A percentile compares a stretch with the other conserved stretches of the same genome.
Evolutionary conservation across 257 asterid genomes (phyloP).

Genomic region (Capsicum rhomboideum): DNA sequence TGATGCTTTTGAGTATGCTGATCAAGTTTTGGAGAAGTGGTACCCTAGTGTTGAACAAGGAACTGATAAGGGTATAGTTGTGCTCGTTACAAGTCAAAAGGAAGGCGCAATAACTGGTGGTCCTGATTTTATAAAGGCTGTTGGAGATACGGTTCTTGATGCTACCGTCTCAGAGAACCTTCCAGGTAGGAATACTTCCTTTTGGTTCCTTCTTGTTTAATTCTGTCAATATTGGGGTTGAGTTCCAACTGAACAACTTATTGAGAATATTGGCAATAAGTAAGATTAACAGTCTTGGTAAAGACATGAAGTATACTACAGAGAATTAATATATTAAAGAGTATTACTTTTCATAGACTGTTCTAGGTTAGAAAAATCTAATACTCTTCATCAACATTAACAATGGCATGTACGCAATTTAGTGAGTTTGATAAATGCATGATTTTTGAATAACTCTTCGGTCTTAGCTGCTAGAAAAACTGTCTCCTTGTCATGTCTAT

Average conservation of each 20-base stretch:
- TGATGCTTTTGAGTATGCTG: conserved; percentile 97
- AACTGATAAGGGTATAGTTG: conserved; percentile 80
- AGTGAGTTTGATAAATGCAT: background rate
- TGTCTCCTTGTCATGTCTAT: background rate
- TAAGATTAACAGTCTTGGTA: background rate
- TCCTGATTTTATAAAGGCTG: conserved; percentile 81
- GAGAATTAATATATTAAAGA: background rate
- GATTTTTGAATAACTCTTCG: background rate
- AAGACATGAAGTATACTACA: background rate
- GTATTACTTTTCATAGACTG: background rate
- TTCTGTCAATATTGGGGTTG: background rate
- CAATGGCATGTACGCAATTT: background rate
- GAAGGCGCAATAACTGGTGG: conserved; percentile 99
- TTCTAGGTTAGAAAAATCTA: background rate
- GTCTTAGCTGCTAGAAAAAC: background rate
- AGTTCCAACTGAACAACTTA: background rate
- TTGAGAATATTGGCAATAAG: background rate
- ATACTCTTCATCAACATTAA: background rate
- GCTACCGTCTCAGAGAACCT: conserved; percentile 89
- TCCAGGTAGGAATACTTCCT: conserved; percentile 43
- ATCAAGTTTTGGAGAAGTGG: conserved; percentile 84
- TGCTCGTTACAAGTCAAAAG: conserved; percentile 92
- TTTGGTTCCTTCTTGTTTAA: background rate
- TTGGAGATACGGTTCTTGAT: conserved; percentile 89
- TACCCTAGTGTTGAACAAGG: conserved; percentile 87